Evolutionary conservation across 208 protist species (phyloP), one percentile per base, ranked within the genome.

Genomic region (Crithidia thermophila): DNA sequence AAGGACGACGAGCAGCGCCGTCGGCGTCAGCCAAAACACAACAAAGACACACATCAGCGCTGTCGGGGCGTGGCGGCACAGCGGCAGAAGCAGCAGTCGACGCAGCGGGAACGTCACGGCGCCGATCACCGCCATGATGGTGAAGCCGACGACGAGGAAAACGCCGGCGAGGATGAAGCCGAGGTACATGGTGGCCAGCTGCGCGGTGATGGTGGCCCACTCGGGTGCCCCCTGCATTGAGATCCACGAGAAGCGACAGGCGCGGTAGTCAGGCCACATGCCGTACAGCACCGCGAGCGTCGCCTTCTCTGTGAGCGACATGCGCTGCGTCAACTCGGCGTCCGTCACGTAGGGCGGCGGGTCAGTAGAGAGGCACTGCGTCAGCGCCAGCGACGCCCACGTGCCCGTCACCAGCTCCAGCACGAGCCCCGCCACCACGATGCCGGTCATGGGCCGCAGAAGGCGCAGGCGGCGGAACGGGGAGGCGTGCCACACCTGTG

Each of bases 171-270:
- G 37, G 52, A 58, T 63, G 53, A 79, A 83, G 57, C 82, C 75
- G 51, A 82, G 76, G 42, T 75, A 71, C 34, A 89, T 45, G 37
- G 77, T 81, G n/a, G 81, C 57, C 25, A 90, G 56, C 57, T 89
- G 77, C 45, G 87, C 84, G 28, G 67, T 37, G 6, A 81, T 63
- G n/a, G 81, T 62, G 27, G 77, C 50, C 76, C 75, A 79, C 43
- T 80, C 72, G 14, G 79, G 60, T n/a, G 75, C 66, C 8, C 74
- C 69, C 53, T 85, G 84, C 61, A 87, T 77, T 14, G 63, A 58
- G 36, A 94, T 81, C 88, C 88, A 94, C n/a, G 81, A 81, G 52
- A 79, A 85, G 56, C 79, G 84, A 58, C 88, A 94, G 34, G 73
- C 59, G 11, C 74, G 67, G 62, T 86, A 89, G 43, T 42, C 49